Base-by-base conservation (phyloP, 441 rosid genomes). In the Bocquillonia castaneifolia region DNA sequence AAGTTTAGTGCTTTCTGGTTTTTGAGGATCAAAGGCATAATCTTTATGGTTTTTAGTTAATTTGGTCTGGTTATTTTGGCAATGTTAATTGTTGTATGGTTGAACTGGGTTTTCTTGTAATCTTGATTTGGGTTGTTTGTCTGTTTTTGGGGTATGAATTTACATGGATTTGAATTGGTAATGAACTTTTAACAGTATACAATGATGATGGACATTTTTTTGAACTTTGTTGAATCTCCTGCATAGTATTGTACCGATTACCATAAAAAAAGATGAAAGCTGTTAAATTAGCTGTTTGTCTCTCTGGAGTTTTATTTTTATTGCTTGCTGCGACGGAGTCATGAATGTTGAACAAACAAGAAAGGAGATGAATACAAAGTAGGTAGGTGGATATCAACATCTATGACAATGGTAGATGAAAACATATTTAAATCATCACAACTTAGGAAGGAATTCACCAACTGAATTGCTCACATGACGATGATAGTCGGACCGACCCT, bases 31-130 rank as follows among this genome's bases (percentile, higher is more conserved):
- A 44, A 63, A 44, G 53, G 44, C 12, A 0, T 34, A n/a, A 48
- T 45, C 39, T 57, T 29, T 63, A 47, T 48, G 52, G 25, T 39
- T 58, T 47, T 52, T 17, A 22, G 40, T 29, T 32, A 47, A 32
- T 57, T 29, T 62, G 57, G 54, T 50, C 42, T 25, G 32, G 52
- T 13, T 28, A 66, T 68, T 62, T 66, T 71, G 63, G 36, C 60
- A 59, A 59, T 69, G 70, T 63, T 28, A 44, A 59, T 36, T 64
- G 36, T 55, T 60, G 3, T 65, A 42, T 31, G 10, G 51, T 56
- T 40, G 32, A 51, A 63, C 45, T 74, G 45, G 36, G 55, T 47
- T 25, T 62, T 67, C 8, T 53, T 51, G 28, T 72, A 54, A 72
- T 63, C 51, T 68, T 34, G 63, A 66, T 22, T 57, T 58, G 6